phyloP scores from a whole-genome alignment of 352 stramenopile genomes.

The Thraustochytrium striatum region DNA sequence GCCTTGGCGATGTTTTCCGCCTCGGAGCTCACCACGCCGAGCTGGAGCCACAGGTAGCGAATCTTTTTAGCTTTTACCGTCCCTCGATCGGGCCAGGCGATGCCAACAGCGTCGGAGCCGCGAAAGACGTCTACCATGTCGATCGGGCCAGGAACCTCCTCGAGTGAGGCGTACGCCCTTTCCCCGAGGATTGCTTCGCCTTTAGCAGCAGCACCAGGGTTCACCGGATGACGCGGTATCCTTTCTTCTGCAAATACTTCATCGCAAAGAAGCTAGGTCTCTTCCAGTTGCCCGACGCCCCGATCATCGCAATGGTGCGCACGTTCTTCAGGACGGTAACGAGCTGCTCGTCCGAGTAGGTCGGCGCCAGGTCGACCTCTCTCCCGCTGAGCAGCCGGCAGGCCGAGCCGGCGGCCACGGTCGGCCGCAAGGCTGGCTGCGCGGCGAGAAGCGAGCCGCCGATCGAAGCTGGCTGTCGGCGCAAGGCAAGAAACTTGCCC shows the following conservation, averaged over 20 bases:
- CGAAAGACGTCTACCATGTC: slow-evolving; percentile 46
- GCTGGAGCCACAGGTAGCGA: slow-evolving; percentile 29
- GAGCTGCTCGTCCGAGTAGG: slow-evolving; percentile 19
- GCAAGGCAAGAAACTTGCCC: too few species aligned
- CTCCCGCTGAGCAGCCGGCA: too few species aligned
- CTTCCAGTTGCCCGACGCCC: slow-evolving; percentile 39
- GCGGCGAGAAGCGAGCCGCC: too few species aligned
- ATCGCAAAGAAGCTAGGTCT: slow-evolving; percentile 34
- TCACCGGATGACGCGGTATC: slow-evolving; percentile 27
- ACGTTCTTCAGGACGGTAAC: neutral
- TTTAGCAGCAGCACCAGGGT: neutral
- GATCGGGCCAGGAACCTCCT: slow-evolving; percentile 15
- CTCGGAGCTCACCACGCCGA: slow-evolving; percentile 14
- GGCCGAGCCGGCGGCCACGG: too few species aligned
- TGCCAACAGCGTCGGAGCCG: slow-evolving; percentile 2
- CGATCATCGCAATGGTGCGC: slow-evolving; percentile 15
- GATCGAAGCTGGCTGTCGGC: too few species aligned
- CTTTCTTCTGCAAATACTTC: slow-evolving; percentile 47
- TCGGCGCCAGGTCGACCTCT: neutral
- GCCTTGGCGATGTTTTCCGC: slow-evolving; percentile 1
- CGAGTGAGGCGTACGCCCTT: slow-evolving; percentile 36
- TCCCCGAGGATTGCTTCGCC: slow-evolving; percentile 22
- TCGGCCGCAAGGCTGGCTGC: too few species aligned
- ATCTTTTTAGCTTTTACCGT: slow-evolving; percentile 5
- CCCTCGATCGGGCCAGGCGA: neutral